A percentile compares a stretch with the other conserved stretches of the same genome.
These are phyloP conservation scores for Xylaria cubensis DNA, from an alignment of 495 filamentous ascomycete genomes.

Conservation along the genomic window DNA sequence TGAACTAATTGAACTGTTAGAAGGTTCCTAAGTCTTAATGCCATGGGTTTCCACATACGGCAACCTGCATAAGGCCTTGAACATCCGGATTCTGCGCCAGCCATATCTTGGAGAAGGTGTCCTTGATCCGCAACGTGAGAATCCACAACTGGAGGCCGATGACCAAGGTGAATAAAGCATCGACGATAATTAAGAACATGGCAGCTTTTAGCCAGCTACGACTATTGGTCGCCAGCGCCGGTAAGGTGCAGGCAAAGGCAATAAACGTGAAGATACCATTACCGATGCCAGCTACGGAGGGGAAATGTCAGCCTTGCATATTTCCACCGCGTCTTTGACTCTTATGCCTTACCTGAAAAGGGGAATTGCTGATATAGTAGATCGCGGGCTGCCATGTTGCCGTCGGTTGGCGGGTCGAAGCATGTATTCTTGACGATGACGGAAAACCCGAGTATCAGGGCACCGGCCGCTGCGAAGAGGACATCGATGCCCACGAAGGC, in stretches of 20 bases:
- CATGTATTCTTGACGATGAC: conserved; percentile 61
- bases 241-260: conserved; percentile 62
- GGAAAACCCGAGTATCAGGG: conserved; percentile 67
- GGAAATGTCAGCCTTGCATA: conserved; percentile 36
- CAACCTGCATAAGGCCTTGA: conserved; percentile 69
- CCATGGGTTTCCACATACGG: conserved; percentile 51
- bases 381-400: conserved; percentile 65
- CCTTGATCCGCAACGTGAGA: conserved; percentile 67
- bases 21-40: not conserved
- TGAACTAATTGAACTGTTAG: conserved; percentile 58
- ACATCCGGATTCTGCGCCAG: conserved; percentile 52
- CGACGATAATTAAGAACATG: conserved; percentile 64
- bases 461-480: conserved; percentile 68
- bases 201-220: conserved; percentile 65
- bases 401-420: conserved; percentile 53
- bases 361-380: conserved; percentile 68
- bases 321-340: not conserved
- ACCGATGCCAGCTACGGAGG: conserved; percentile 62
- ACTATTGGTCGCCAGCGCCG: conserved; percentile 63
- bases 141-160: conserved; percentile 75
- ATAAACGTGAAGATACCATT: conserved; percentile 68
- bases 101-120: conserved; percentile 63
- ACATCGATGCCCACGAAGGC: conserved; percentile 63
- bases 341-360: conserved; percentile 56
- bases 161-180: conserved; percentile 66